Evolutionary conservation across 768 basidiomycete genomes (phyloP), one percentile per base, ranked within the genome.

Genomic region (Mycena crocata): DNA sequence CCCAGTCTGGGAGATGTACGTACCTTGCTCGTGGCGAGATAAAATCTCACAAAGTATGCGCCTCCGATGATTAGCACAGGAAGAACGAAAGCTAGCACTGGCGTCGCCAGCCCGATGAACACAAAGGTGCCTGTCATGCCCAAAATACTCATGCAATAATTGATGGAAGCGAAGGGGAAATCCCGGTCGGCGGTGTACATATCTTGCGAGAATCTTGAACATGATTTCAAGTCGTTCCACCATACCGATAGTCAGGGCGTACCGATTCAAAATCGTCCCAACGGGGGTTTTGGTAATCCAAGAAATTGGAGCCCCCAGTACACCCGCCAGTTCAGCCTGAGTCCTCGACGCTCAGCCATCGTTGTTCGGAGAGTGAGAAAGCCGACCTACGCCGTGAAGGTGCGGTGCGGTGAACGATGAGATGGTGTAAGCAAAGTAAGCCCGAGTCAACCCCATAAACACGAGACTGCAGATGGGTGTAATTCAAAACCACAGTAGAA

Each of bases 1-100:
- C 39, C 21, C 39, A 56, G 54, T 42, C 54, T 26, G 28, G 28
- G 54, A 56, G 54, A 56, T 42, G 54, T 39, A 56, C 54, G 34
- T 58, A 65, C 64, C 51, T 65, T 65, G 51, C 64, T 65, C 2
- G 64, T 65, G 21, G 57, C 42, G 39, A 65, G 50, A 59, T 59
- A 59, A 37, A 58, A 59, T 40, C 23, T 45, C 32, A 65, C 28
- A 39, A 57, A 44, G 49, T 52, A 65, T 13, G 8, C 48, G 28
- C 56, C 56, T 14, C 23, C 23, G 42, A 65, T 15, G 26, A 10
- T 37, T 42, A 65, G 50, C 13, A 52, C 17, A 30, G 64, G 64
- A 32, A 65, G 40, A 28, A 23, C 57, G 30, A 65, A 39, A 14
- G 51, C 57, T 12, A 59, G 49, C 50, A 59, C 39, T 26, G 64